Conservation (phyloP, 2,329 filamentous ascomycete genomes). For the Cladosporium phlei region DNA sequence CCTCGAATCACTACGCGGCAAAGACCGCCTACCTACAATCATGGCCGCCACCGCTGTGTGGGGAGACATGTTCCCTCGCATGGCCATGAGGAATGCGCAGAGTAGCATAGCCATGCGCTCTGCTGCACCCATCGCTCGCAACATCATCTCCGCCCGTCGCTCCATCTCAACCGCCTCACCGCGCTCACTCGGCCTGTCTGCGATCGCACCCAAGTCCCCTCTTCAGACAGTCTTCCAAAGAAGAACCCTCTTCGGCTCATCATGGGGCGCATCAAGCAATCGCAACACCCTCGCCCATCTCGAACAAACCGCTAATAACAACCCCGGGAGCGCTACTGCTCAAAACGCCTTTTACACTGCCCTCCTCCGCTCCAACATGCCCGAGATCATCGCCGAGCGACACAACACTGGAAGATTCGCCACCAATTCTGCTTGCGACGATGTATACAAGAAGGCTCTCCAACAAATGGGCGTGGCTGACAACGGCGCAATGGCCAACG, state of each 20-base stretch:
- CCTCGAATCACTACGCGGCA: constrained; percentile 7
- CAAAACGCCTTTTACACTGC: constrained; percentile 94
- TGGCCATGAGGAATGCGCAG: constrained; percentile 11
- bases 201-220: constrained; percentile 16
- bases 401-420: constrained; percentile 85
- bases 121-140: background rate
- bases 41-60: constrained; percentile 11
- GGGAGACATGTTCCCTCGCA: constrained; percentile 11
- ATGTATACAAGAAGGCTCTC: constrained; percentile 73
- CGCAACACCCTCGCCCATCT: constrained; percentile 70
- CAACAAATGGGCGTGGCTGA: constrained; percentile 52
- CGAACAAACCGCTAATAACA: constrained; percentile 89
- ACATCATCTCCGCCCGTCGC: constrained; percentile 2
- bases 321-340: constrained; percentile 77
- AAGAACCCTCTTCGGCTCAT: constrained; percentile 40
- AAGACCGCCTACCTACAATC: constrained; percentile 9
- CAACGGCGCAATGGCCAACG: constrained; percentile 24
- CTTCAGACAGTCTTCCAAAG: constrained; percentile 38
- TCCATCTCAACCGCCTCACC: constrained; percentile 3
- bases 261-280: constrained; percentile 36
- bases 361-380: constrained; percentile 86
- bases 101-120: background rate
- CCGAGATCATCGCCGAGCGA: constrained; percentile 83
- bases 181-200: background rate
- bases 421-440: constrained; percentile 70